Conservation (phyloP, 2,329 filamentous ascomycete species). For the Malbranchea cinnamomea region DNA sequence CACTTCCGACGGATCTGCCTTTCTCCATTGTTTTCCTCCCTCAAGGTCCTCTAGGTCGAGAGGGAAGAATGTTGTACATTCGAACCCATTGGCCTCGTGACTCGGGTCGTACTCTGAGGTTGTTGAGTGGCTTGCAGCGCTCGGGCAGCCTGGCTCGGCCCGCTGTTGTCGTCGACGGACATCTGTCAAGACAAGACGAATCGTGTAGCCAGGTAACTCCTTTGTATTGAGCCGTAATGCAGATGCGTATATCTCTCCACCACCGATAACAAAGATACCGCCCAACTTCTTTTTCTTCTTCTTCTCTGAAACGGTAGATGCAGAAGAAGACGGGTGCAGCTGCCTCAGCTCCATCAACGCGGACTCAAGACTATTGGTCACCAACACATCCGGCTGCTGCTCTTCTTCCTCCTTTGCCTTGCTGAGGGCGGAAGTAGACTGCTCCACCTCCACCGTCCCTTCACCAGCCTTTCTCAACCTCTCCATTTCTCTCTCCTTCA, state of each 20-base stretch:
- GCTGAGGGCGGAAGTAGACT: constrained; percentile 3
- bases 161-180: constrained; percentile 16
- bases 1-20: constrained; percentile 20
- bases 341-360: constrained; percentile 34
- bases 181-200: constrained; percentile 28
- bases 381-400: constrained; percentile 28
- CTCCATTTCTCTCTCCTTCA: constrained; percentile 14
- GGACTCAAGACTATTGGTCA: constrained; percentile 42
- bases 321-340: background rate
- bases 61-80: constrained; percentile 36
- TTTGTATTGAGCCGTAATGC: constrained; percentile 36
- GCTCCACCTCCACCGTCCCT: constrained; percentile 7
- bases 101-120: constrained; percentile 5
- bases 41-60: constrained; percentile 19
- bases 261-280: constrained; percentile 75
- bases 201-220: constrained; percentile 12
- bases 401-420: constrained; percentile 7
- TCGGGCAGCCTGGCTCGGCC: constrained; percentile 6
- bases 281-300: constrained; percentile 25
- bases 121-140: background rate
- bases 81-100: constrained; percentile 18
- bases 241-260: constrained; percentile 66
- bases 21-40: constrained; percentile 18
- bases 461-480: constrained; percentile 8
- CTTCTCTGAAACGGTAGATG: too few relatives aligned